A percentile compares a stretch with the other conserved stretches of the same genome.
These are phyloP conservation scores for Fagus sylvatica DNA, from an alignment of 306 rosid species.

Conservation along the genomic window DNA sequence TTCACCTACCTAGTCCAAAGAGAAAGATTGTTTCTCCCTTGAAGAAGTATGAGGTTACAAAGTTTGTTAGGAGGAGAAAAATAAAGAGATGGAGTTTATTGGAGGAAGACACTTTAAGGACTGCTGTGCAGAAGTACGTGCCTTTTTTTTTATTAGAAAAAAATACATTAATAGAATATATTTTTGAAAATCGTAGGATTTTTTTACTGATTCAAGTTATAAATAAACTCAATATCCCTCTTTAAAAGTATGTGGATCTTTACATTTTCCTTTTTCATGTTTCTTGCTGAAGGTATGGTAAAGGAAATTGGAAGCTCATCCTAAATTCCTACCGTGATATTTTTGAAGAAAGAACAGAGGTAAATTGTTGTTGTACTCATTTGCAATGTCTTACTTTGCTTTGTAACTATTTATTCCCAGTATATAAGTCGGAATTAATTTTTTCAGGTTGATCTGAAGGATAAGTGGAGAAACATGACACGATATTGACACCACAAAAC, in stretches of 20 bases:
- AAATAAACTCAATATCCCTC: background rate
- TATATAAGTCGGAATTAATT: constrained; percentile 4
- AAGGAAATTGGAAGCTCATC: constrained; percentile 70
- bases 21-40: constrained; percentile 44
- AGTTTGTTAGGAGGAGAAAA: constrained; percentile 42
- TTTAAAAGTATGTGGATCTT: background rate
- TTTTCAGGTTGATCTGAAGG: constrained; percentile 84
- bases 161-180: background rate
- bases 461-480: constrained; percentile 85
- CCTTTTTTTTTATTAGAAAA: constrained; percentile 3
- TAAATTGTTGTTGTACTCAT: constrained; percentile 29
- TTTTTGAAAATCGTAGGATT: background rate
- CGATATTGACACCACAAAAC: constrained; percentile 13
- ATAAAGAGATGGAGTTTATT: constrained; percentile 54
- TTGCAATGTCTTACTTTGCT: constrained; percentile 14
- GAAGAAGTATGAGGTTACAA: constrained; percentile 27
- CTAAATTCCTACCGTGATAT: constrained; percentile 32
- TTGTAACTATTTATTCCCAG: background rate
- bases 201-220: background rate
- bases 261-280: constrained; percentile 23
- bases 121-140: constrained; percentile 62
- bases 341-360: constrained; percentile 40
- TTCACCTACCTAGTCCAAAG: constrained; percentile 48
- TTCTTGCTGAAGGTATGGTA: constrained; percentile 62
- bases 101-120: constrained; percentile 76